phyloP scores from a whole-genome alignment of 2,329 filamentous ascomycete genomes.

The Pseudogymnoascus sp. region DNA sequence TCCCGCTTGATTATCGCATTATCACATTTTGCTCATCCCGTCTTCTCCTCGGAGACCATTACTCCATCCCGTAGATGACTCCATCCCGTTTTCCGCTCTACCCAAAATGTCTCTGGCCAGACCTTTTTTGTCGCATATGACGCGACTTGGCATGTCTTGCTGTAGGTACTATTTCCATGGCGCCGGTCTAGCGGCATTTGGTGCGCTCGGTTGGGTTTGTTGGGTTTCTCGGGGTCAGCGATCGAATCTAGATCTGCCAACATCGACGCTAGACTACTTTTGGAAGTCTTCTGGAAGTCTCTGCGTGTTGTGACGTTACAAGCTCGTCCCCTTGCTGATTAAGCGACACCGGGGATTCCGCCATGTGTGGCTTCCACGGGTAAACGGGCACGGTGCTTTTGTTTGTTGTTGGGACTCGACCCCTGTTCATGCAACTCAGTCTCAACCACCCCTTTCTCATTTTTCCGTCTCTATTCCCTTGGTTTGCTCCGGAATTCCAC shows the following conservation, averaged over 20 bases:
- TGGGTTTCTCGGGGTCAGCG: constrained; percentile 6
- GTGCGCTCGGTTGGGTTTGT: constrained; percentile 2
- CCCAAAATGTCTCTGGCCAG: not conserved
- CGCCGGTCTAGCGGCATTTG: not conserved
- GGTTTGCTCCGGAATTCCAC: not conserved
- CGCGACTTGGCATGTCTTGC: not conserved
- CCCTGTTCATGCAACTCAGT: not conserved
- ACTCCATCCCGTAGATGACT: not conserved
- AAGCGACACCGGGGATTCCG: not conserved
- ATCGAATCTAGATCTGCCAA: constrained; percentile 1
- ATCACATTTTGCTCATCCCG: not conserved
- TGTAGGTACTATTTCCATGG: not conserved
- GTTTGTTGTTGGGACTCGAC: not conserved
- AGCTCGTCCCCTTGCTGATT: not conserved
- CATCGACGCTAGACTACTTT: not conserved
- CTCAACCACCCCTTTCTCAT: not conserved
- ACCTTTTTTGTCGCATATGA: not conserved
- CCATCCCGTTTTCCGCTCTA: not conserved
- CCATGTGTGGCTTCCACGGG: not conserved
- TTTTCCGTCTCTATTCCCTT: constrained; percentile 5
- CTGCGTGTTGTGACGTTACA: constrained; percentile 2
- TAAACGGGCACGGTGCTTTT: not conserved
- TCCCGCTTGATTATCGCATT: not conserved
- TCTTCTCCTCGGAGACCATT: not conserved
- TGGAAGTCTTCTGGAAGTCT: not conserved